Conservation (phyloP, 1,284 basidiomycete species). For the Kwoniella shivajii region DNA sequence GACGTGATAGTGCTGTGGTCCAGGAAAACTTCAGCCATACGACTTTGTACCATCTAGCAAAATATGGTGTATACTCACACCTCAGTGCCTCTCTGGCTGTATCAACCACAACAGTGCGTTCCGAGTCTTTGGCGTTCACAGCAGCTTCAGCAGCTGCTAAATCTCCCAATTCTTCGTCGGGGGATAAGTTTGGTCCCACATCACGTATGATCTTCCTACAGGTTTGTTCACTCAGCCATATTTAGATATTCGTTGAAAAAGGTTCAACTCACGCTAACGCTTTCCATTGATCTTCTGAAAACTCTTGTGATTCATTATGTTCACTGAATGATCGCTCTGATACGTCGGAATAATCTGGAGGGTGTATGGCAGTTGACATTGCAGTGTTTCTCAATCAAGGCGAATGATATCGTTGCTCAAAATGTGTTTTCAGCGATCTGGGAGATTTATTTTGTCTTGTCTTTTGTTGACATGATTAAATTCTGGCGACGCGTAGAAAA, state of each 20-base stretch:
- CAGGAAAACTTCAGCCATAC: no score
- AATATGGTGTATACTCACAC: conserved; percentile 24
- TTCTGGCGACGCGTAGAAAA: not conserved
- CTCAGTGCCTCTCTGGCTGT: conserved; percentile 32
- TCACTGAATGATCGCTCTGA: conserved; percentile 20
- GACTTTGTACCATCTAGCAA: not conserved
- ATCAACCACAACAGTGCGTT: conserved; percentile 28
- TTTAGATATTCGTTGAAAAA: not conserved
- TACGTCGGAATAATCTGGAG: not conserved
- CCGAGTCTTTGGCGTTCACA: conserved; percentile 36
- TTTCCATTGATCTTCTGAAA: conserved; percentile 30
- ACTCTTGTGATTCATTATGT: conserved; percentile 19
- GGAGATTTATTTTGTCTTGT: no score
- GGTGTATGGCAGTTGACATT: not conserved
- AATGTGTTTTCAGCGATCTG: no score
- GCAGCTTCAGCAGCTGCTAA: conserved; percentile 39
- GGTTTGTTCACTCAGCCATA: not conserved
- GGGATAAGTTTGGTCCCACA: conserved; percentile 27
- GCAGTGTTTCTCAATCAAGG: no score
- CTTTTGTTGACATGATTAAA: not conserved
- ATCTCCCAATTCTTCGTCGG: conserved; percentile 40
- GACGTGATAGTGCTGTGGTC: conserved; percentile 31
- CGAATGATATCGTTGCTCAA: no score
- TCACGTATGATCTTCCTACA: conserved; percentile 33
- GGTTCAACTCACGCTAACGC: conserved; percentile 24